Evolutionary conservation across 2,329 filamentous ascomycete genomes (phyloP).

Genomic region (Hypocrella siamensis): DNA sequence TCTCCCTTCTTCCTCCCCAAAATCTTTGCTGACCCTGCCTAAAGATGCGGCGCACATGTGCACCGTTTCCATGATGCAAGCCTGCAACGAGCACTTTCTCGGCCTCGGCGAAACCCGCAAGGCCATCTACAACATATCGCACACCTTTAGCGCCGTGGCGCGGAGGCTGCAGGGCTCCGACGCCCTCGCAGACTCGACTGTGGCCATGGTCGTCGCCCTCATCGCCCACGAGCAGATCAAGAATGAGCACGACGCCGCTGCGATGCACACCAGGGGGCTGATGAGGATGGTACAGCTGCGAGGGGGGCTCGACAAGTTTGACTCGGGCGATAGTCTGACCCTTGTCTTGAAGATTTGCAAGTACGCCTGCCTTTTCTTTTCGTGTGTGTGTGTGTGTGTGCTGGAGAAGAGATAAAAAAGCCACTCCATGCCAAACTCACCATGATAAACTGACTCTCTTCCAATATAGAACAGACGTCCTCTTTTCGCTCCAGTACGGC

Average conservation of each 20-base stretch:
- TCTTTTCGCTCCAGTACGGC: conserved; percentile 5
- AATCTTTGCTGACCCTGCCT: not conserved
- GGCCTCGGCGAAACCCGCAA: conserved; percentile 4
- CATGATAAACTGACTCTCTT: not conserved
- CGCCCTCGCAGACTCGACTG: conserved; percentile 11
- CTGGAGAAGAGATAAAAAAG: not conserved
- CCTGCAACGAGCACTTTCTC: conserved; percentile 9
- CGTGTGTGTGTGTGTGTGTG: not conserved
- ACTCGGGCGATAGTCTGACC: conserved; percentile 4
- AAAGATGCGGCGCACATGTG: conserved; percentile 6
- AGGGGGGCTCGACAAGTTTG: conserved; percentile 7
- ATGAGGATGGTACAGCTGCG: conserved; percentile 8
- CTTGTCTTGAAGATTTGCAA: conserved; percentile 11
- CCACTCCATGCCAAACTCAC: not conserved
- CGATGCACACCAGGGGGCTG: conserved; percentile 8
- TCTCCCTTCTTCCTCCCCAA: not conserved
- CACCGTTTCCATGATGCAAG: conserved; percentile 8
- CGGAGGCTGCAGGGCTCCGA: conserved; percentile 7
- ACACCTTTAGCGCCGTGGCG: conserved; percentile 9
- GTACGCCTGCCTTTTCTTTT: conserved; percentile 5
- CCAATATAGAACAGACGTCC: conserved; percentile 3
- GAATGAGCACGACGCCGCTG: conserved; percentile 3
- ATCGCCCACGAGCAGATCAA: conserved; percentile 11
- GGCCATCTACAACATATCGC: conserved; percentile 9
- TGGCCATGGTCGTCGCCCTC: conserved; percentile 12